Evolutionary conservation across 768 basidiomycete genomes (phyloP), one percentile per base, ranked within the genome.

Genomic region (Trametes meyenii): DNA sequence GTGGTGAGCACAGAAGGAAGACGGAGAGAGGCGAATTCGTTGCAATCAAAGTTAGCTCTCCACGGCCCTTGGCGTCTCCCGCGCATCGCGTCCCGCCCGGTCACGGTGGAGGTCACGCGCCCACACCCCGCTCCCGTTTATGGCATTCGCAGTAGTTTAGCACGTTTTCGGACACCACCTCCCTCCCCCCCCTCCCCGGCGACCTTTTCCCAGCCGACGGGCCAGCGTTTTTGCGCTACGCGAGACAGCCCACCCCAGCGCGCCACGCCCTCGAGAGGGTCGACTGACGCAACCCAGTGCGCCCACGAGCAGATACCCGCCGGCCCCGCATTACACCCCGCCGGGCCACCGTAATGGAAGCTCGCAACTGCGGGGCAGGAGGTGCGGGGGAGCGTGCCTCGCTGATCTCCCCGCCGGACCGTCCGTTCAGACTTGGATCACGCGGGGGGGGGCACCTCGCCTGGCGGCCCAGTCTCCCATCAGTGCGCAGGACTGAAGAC

Each of bases 61-160:
- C 19, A 39, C 45, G n/a, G 59, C 50, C 35, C 53, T 54, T 55
- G 54, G 60, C 60, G 60, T 40, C 14, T 43, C 26, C 46, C 49
- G 49, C 39, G 49, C n/a, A 19, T 40, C 45, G 29, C 38, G 40
- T n/a, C n/a, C 33, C 56, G 44, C 38, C 46, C 35, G 55, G 49
- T 42, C 57, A 50, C 56, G 44, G 49, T 38, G 48, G 48, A 14
- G 61, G 61, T 62, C 61, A 62, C 50, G 61, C 44, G 61, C 50
- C 36, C 55, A 46, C 44, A 57, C 43, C n/a, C 29, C 36, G 16
- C 40, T 21, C 24, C 61, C 61, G 17, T 14, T 38, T 46, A 58
- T 53, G 61, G 61, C 35, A 62, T 35, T 19, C 51, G 56, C 55
- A 62, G 61, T 62, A 54, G 55, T 53, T 43, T 36, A 43, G 39